phyloP scores from a whole-genome alignment of 495 filamentous ascomycete genomes.

The Tuber aestivum region DNA sequence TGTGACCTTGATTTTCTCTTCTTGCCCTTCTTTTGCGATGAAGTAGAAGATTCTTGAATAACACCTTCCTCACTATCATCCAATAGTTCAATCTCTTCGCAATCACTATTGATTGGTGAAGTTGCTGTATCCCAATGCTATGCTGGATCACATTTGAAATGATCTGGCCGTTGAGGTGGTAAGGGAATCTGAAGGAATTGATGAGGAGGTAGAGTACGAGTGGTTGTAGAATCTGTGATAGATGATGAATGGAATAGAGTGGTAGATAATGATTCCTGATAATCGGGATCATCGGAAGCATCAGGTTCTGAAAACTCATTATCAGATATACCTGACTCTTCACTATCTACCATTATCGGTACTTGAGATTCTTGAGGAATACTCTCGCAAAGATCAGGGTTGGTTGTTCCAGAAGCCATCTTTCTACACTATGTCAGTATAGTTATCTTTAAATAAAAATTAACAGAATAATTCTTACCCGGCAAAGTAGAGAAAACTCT shows the following conservation, averaged over 20 bases:
- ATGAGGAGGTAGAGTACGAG: not conserved
- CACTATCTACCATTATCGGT: not conserved
- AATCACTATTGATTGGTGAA: not conserved
- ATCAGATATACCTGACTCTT: not conserved
- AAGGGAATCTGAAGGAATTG: not conserved
- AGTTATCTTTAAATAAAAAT: no score
- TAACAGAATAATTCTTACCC: no score
- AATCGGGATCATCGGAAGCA: not conserved
- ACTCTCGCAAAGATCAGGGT: no score
- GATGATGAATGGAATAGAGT: not conserved
- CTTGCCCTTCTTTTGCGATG: not conserved
- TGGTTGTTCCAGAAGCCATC: no score
- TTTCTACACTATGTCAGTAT: no score
- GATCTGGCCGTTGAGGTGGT: not conserved
- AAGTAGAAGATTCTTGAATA: not conserved
- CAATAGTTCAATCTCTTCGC: not conserved
- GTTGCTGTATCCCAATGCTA: not conserved
- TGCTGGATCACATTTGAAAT: not conserved
- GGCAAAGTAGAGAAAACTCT: no score
- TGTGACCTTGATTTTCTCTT: not conserved
- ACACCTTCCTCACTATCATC: not conserved
- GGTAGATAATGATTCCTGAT: not conserved
- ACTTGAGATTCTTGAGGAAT: no score
- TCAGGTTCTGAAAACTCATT: not conserved
- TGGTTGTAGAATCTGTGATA: not conserved